A percentile compares a stretch with the other conserved stretches of the same genome.
phyloP scores from a whole-genome alignment of 2,329 filamentous ascomycete genomes.

The Calonectria crousiana region DNA sequence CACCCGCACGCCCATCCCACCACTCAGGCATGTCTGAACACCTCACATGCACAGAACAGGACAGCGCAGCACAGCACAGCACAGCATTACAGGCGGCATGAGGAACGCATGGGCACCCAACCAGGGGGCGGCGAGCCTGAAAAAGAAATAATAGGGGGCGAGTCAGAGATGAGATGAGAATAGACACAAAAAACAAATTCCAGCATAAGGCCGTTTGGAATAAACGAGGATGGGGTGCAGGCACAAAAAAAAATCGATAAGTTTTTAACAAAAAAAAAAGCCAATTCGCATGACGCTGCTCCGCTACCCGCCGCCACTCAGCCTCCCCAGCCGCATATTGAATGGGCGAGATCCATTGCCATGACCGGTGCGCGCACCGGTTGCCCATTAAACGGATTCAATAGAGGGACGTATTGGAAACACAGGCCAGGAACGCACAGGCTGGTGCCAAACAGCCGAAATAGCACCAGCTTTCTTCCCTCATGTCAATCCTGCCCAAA shows the following conservation, averaged over 20 bases:
- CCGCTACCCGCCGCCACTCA: not conserved
- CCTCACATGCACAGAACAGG: constrained; percentile 15
- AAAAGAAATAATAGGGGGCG: not conserved
- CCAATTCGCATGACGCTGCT: constrained; percentile 1
- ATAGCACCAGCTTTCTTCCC: not conserved
- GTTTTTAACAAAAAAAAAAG: not conserved
- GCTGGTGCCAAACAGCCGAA: not conserved
- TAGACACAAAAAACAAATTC: not conserved
- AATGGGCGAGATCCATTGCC: not conserved
- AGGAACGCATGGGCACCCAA: constrained; percentile 28
- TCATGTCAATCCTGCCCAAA: not conserved
- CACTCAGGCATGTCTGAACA: constrained; percentile 17
- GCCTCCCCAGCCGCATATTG: not conserved
- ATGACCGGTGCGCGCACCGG: not conserved
- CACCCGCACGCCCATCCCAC: not conserved
- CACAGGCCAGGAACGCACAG: not conserved
- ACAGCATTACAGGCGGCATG: constrained; percentile 12
- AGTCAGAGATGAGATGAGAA: not conserved
- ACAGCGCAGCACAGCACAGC: constrained; percentile 16
- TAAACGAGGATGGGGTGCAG: not conserved
- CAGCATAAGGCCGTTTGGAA: not conserved
- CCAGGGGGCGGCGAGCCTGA: constrained; percentile 5
- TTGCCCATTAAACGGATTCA: not conserved
- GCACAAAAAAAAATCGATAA: not conserved
- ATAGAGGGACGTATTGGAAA: constrained; percentile 13